A percentile compares a stretch with the other conserved stretches of the same genome.
Evolutionary conservation across 2,329 filamentous ascomycete species (phyloP).

Genomic region (Phyllosticta citribraziliensis): DNA sequence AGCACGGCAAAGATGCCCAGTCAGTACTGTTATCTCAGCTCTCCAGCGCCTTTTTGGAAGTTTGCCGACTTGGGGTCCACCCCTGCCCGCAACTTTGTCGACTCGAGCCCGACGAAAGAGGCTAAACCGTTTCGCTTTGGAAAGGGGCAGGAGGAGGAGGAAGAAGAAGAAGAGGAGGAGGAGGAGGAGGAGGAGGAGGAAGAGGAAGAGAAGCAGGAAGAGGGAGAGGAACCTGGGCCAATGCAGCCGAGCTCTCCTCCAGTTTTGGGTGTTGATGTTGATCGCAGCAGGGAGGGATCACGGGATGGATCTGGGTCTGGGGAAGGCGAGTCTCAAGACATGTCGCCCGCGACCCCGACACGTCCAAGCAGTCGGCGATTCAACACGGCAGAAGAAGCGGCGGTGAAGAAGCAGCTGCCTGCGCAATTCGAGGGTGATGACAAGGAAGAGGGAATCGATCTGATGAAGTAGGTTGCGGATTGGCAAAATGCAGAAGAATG

Average conservation of each 20-base stretch:
- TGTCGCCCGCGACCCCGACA: constrained; percentile 6
- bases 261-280: constrained; percentile 26
- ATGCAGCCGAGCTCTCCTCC: constrained; percentile 26
- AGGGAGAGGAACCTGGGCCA: constrained; percentile 18
- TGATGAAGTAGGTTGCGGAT: constrained; percentile 35
- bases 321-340: constrained; percentile 7
- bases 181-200: constrained; percentile 19
- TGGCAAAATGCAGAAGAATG: not conserved
- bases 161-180: constrained; percentile 19
- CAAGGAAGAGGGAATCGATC: constrained; percentile 37
- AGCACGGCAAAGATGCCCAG: constrained; percentile 73
- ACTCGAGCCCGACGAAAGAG: constrained; percentile 28
- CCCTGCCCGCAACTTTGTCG: constrained; percentile 41
- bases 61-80: constrained; percentile 70
- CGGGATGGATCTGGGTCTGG: constrained; percentile 7
- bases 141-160: constrained; percentile 19
- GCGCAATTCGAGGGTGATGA: constrained; percentile 25
- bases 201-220: constrained; percentile 17
- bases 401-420: constrained; percentile 8
- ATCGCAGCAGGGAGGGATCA: constrained; percentile 3
- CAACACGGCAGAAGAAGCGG: constrained; percentile 7
- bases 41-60: constrained; percentile 81
- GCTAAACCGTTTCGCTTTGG: constrained; percentile 13
- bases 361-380: constrained; percentile 10
- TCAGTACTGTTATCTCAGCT: constrained; percentile 77